A percentile compares a stretch with the other conserved stretches of the same genome.
These are phyloP conservation scores for Botrytis fabae DNA, from an alignment of 2,329 filamentous ascomycete genomes.

Conservation along the genomic window DNA sequence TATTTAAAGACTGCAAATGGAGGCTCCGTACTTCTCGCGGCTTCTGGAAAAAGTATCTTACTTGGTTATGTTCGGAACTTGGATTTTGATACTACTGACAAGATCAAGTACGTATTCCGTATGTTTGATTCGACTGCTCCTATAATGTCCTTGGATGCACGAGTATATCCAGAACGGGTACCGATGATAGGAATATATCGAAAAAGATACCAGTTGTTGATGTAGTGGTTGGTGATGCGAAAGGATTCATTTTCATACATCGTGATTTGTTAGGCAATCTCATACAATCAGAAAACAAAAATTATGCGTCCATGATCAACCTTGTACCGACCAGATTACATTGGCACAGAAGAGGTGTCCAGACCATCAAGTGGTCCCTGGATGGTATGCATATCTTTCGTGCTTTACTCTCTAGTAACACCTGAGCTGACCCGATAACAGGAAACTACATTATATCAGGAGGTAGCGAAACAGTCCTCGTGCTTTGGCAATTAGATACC, in stretches of 20 bases:
- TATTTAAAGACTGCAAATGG: slow-evolving; percentile 53
- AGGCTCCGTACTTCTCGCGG: slow-evolving; percentile 59
- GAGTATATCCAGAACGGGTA: slow-evolving; percentile 42
- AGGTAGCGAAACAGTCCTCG: slow-evolving; percentile 83
- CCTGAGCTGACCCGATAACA: slow-evolving; percentile 45
- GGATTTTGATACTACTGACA: slow-evolving; percentile 42
- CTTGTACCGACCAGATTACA: slow-evolving; percentile 67
- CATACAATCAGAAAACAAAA: slow-evolving; percentile 45
- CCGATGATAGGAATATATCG: slow-evolving; percentile 36
- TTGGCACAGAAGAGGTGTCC: slow-evolving; percentile 87
- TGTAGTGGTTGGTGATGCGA: slow-evolving; percentile 72
- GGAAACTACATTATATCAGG: slow-evolving; percentile 94
- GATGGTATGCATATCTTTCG: slow-evolving; percentile 64
- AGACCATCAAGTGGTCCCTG: slow-evolving; percentile 83
- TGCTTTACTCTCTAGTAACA: neutral
- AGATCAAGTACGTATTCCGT: slow-evolving; percentile 56
- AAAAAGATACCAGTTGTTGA: slow-evolving; percentile 55
- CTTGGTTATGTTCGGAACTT: slow-evolving; percentile 54
- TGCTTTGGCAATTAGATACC: slow-evolving; percentile 92
- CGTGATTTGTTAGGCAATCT: slow-evolving; percentile 65
- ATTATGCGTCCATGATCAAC: slow-evolving; percentile 35
- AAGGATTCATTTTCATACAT: slow-evolving; percentile 80
- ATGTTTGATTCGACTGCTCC: slow-evolving; percentile 61
- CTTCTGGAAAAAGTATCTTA: slow-evolving; percentile 55
- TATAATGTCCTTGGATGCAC: slow-evolving; percentile 67